A percentile compares a stretch with the other conserved stretches of the same genome.
phyloP scores from a whole-genome alignment of 345 rosid species.

The Citrus glauca region DNA sequence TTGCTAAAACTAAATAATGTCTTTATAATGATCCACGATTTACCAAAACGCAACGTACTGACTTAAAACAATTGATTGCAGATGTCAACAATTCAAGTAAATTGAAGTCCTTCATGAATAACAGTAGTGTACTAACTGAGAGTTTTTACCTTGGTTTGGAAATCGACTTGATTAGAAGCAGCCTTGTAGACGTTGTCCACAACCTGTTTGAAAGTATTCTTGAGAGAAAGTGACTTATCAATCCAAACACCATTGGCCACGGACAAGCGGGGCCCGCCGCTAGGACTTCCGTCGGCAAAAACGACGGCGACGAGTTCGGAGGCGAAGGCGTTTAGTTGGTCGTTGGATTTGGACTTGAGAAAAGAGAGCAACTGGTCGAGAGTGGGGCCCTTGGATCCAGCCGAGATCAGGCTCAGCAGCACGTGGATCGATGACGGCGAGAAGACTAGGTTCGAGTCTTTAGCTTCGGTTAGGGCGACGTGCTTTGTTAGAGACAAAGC shows the following conservation, averaged over 20 bases:
- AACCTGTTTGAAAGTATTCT: slow-evolving; percentile 52
- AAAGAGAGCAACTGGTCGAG: slow-evolving; percentile 75
- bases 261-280: slow-evolving; percentile 66
- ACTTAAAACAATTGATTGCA: not conserved
- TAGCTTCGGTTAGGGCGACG: slow-evolving; percentile 42
- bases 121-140: not conserved
- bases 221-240: slow-evolving; percentile 57
- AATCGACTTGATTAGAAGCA: slow-evolving; percentile 56
- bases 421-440: slow-evolving; percentile 79
- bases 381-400: slow-evolving; percentile 63
- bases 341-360: slow-evolving; percentile 53
- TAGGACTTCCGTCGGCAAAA: slow-evolving; percentile 59
- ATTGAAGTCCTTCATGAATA: not conserved
- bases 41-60: not conserved
- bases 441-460: slow-evolving; percentile 56
- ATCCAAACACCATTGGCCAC: slow-evolving; percentile 69
- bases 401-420: slow-evolving; percentile 60
- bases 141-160: slow-evolving; percentile 55
- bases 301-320: slow-evolving; percentile 59
- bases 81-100: not conserved
- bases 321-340: slow-evolving; percentile 50
- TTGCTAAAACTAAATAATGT: not conserved
- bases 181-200: slow-evolving; percentile 57
- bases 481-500: slow-evolving; percentile 45
- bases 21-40: not conserved